Evolutionary conservation across 2,329 filamentous ascomycete species (phyloP).

Genomic region (Daldinia eschscholtzii): DNA sequence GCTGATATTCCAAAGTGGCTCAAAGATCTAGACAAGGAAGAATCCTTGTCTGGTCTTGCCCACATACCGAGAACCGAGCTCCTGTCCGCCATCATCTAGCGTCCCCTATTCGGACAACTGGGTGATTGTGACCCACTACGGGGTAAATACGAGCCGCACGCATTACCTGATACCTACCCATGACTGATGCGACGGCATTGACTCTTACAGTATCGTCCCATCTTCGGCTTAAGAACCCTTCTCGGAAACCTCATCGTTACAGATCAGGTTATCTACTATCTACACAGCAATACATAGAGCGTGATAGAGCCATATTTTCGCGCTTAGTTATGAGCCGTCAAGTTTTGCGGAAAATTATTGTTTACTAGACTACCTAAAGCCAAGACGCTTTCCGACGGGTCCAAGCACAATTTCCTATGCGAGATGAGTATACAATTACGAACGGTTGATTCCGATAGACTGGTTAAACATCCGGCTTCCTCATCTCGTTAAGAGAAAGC

Average conservation of each 20-base stretch:
- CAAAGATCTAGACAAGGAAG: constrained; percentile 21
- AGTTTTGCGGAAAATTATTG: neutral
- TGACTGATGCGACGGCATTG: constrained; percentile 42
- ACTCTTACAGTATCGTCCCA: constrained; percentile 32
- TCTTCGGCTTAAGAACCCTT: constrained; percentile 25
- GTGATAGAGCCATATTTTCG: neutral
- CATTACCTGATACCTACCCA: constrained; percentile 50
- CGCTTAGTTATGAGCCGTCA: constrained; percentile 7
- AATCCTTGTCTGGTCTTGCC: constrained; percentile 21
- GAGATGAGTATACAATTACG: constrained; percentile 19
- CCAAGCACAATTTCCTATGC: constrained; percentile 28
- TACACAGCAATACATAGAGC: neutral
- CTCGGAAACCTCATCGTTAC: constrained; percentile 29
- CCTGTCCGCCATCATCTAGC: constrained; percentile 27
- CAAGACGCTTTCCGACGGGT: constrained; percentile 14
- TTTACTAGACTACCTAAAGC: neutral
- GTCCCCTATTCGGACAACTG: constrained; percentile 26
- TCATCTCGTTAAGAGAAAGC: constrained; percentile 39
- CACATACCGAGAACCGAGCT: constrained; percentile 34
- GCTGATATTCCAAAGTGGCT: constrained; percentile 12
- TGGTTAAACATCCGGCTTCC: constrained; percentile 30
- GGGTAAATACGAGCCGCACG: constrained; percentile 42
- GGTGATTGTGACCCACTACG: constrained; percentile 16
- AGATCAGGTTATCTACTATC: constrained; percentile 18
- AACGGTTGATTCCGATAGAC: constrained; percentile 22